Base-by-base conservation (phyloP, 202 grass and related monocot genomes). In the Schoenoplectus tabernaemontani region DNA sequence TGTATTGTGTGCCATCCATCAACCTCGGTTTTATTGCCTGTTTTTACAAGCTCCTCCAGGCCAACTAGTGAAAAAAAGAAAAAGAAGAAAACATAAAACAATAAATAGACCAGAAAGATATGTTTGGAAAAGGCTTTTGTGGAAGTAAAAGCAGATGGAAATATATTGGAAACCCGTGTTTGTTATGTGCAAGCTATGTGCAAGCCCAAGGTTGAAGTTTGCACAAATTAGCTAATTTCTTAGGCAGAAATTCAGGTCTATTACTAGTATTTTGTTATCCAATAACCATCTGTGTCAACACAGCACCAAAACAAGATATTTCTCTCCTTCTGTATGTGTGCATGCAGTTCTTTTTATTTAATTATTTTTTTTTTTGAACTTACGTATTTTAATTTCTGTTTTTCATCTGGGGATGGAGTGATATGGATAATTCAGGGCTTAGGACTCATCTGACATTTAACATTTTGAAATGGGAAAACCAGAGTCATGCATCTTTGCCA, bases 1-100 rank as follows among this genome's bases (percentile, higher is more conserved):
- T 99, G 96, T 77, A 95, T 89, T 17, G 79, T 83, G 16, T 99
- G 96, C 96, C 90, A 99, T 58, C 90, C 88, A 57, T 92, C 88
- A 1, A 92, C 36, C 81, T 82, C 60, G 2, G 59, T 93, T 86
- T 95, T 99, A 5, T 63, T 56, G 26, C 96, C 90, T 7, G 68
- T 42, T 8, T 7, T 30, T 76, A 92, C 86, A 87, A 99, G 60
- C 72, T 86, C 86, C 60, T 93, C 81, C 2, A 61, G 81, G 66
- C 83, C 82, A 39, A 87, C 96, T 99, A 83, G 37, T 68, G 38
- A 41, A 78, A 13, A 63, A 61, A 59, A 46, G 83, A 61, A 42
- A 44, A 24, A 33, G 11, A n/a, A n/a, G n/a, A n/a, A n/a, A n/a
- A n/a, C n/a, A n/a, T n/a, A n/a, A n/a, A n/a, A n/a, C n/a, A 53